Conservation (phyloP, 1,284 basidiomycete genomes). For the Rhizoctonia solani region DNA sequence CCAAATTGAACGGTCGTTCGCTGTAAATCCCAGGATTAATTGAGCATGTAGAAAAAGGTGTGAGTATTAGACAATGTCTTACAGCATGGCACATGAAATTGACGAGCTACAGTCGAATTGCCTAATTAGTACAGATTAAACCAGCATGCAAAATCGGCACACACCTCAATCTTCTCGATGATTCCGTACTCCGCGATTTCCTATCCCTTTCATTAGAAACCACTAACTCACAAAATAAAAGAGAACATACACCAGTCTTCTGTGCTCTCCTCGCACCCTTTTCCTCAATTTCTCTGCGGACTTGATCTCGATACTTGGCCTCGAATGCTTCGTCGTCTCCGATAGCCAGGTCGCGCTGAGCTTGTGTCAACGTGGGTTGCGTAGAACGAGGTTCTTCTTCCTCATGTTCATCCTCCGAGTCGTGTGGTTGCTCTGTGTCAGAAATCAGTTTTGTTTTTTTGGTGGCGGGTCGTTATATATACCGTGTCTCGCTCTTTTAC, state of each 20-base stretch:
- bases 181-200: slow-evolving; percentile 82
- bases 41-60: not conserved
- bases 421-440: no score
- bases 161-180: slow-evolving; percentile 73
- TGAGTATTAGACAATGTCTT: no score
- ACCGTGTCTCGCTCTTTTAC: slow-evolving; percentile 31
- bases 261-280: slow-evolving; percentile 11
- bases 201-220: slow-evolving; percentile 47
- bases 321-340: slow-evolving; percentile 32
- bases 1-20: slow-evolving; percentile 81
- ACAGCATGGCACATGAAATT: no score
- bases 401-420: not conserved
- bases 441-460: no score
- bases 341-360: not conserved
- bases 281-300: slow-evolving; percentile 30
- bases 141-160: not conserved
- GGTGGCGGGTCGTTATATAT: slow-evolving; percentile 14
- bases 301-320: slow-evolving; percentile 25
- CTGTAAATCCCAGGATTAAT: slow-evolving; percentile 41
- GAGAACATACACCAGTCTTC: slow-evolving; percentile 15
- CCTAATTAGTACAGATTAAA: not conserved
- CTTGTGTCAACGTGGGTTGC: slow-evolving; percentile 2
- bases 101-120: slow-evolving; percentile 57
- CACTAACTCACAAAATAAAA: not conserved
- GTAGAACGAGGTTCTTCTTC: not conserved